A percentile compares a stretch with the other conserved stretches of the same genome.
Evolutionary conservation across 2,329 filamentous ascomycete species (phyloP).

Genomic region (Xylariaceae sp.): DNA sequence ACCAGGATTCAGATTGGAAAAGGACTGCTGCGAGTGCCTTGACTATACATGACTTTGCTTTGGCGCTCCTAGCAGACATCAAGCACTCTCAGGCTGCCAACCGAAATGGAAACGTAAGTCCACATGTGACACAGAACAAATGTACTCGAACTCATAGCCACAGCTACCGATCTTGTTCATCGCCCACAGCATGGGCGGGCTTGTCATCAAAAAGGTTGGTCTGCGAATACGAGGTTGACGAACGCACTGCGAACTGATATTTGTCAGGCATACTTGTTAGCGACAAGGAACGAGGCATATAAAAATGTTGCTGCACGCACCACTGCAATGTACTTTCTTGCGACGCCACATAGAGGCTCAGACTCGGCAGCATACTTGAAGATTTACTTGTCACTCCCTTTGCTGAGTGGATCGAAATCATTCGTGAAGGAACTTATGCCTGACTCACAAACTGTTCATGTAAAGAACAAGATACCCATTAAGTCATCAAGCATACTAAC

Average conservation of each 20-base stretch:
- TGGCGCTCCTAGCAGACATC: constrained; percentile 18
- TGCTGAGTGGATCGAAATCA: constrained; percentile 19
- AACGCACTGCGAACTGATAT: constrained; percentile 1
- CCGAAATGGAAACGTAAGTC: background rate
- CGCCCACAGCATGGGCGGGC: constrained; percentile 24
- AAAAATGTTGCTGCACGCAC: constrained; percentile 22
- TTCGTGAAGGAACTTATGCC: constrained; percentile 26
- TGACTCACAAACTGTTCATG: constrained; percentile 7
- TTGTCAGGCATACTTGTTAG: background rate
- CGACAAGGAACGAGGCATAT: constrained; percentile 7
- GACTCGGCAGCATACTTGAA: constrained; percentile 20
- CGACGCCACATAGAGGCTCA: constrained; percentile 26
- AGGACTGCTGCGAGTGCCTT: constrained; percentile 9
- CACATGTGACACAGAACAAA: background rate
- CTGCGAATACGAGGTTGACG: constrained; percentile 1
- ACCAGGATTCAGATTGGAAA: constrained; percentile 17
- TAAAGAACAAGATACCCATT: too few relatives aligned
- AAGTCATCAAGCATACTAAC: background rate
- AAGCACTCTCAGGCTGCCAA: constrained; percentile 14
- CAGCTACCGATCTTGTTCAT: constrained; percentile 22
- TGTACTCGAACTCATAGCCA: background rate
- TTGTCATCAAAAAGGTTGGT: constrained; percentile 20
- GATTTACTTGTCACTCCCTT: constrained; percentile 16
- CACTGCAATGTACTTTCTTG: constrained; percentile 29
- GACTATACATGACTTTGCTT: constrained; percentile 20